Percentiles rank a stretch among this genome's conserved stretches.
Conservation (phyloP, 352 stramenopile species). For the Globisporangium irregulare region DNA sequence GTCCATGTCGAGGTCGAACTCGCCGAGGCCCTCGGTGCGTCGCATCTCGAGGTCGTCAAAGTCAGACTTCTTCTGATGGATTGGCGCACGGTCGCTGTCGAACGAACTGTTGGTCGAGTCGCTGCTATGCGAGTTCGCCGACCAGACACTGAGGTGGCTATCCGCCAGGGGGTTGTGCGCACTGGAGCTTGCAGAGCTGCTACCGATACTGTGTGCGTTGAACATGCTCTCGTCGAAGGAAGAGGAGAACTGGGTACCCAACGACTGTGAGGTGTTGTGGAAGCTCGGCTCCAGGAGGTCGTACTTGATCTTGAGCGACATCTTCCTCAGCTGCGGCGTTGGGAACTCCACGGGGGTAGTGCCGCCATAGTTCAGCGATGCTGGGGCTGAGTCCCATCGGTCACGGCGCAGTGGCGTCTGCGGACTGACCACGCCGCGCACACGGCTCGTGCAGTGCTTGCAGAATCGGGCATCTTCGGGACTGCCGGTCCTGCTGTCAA, state of each 20-base stretch:
- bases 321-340: constrained; percentile 5
- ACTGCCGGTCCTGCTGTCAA: constrained; percentile 25
- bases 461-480: constrained; percentile 28
- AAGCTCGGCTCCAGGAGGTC: constrained; percentile 1
- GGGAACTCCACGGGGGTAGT: not conserved
- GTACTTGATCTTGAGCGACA: constrained; percentile 9
- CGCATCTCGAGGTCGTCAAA: constrained; percentile 5
- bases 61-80: not conserved
- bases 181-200: not conserved
- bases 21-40: constrained; percentile 3
- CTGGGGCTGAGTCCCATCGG: constrained; percentile 3
- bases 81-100: not conserved
- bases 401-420: not conserved
- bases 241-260: not conserved
- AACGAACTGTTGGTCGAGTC: not conserved
- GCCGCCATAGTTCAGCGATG: not conserved
- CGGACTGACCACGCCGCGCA: not conserved
- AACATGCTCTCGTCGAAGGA: constrained; percentile 4
- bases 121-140: not conserved
- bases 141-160: not conserved
- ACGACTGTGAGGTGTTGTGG: not conserved
- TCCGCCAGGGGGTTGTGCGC: not conserved
- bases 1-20: constrained; percentile 10
- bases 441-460: constrained; percentile 27
- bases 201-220: not conserved